Base-by-base conservation (phyloP, 2,329 filamentous ascomycete genomes). In the Xylariales sp. region DNA sequence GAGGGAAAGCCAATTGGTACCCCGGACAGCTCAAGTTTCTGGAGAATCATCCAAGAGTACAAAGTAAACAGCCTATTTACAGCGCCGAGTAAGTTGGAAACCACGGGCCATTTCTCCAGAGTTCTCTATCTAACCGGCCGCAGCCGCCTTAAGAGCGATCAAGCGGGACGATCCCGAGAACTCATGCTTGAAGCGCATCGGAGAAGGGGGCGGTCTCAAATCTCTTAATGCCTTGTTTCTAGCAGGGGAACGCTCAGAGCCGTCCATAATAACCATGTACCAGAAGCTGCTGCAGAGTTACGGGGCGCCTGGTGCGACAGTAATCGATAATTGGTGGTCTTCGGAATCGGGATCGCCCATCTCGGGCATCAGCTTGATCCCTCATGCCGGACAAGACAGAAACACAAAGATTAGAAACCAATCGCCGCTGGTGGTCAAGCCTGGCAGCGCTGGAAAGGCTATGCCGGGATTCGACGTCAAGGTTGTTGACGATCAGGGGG, bases 401-500 rank as follows among this genome's bases (percentile, higher is more conserved):
- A 60, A 55, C 11, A 70, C 68, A 4, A 55, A 59, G 13, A 53
- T 60, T 13, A 63, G 63, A 20, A 51, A 55, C 17, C 56, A 63
- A 29, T 53, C 56, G 5, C 60, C 61, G 27, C 75, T 83, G 2
- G 59, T 65, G 0, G 78, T 91, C 55, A 89, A 85, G 50, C 86
- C 89, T 1, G 91, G 91, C 1, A 91, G 86, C 43, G 91, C 90
- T 5, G 90, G 90, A 1, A 93, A 95, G 57, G 77, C 89, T 0
- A 88, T 94, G 82, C 90, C 89, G 0, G 91, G 90, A 0, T 96
- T 95, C 52, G 87, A 95, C 51, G 84, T 96, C 4, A 76, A 83
- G 13, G 73, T 91, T 12, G 88, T 96, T 3, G 81, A 95, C 55
- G 89, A 96, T 51, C 67, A 78, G 1, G 90, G 90, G 5, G 70